phyloP scores from a whole-genome alignment of 2,329 filamentous ascomycete genomes.

The Penicillium oxalicum region DNA sequence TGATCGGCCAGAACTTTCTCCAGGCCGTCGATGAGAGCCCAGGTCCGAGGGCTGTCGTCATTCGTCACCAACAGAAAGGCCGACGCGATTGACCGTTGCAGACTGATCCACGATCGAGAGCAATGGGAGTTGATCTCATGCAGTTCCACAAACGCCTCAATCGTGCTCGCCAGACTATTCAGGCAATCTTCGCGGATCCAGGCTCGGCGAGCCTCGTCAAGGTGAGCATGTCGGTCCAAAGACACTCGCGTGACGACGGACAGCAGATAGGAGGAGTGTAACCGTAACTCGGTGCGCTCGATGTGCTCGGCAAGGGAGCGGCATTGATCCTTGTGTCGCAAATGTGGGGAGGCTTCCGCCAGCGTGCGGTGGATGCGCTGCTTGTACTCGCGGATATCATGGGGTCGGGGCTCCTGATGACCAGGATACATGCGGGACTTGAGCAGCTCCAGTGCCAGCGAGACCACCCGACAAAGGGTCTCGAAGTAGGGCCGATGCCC shows the following conservation, averaged over 20 bases:
- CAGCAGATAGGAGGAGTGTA: conserved; percentile 57
- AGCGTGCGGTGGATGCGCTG: conserved; percentile 51
- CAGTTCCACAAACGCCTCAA: conserved; percentile 54
- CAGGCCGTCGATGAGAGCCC: conserved; percentile 26
- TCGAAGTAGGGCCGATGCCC: conserved; percentile 51
- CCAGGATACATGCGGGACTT: conserved; percentile 47
- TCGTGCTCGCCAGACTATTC: conserved; percentile 46
- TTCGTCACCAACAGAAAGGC: conserved; percentile 35
- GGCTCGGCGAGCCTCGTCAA: conserved; percentile 33
- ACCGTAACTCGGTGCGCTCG: conserved; percentile 52
- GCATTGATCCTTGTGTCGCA: conserved; percentile 45
- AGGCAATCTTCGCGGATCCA: conserved; percentile 48
- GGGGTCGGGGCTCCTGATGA: conserved; percentile 44
- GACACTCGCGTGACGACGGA: conserved; percentile 55
- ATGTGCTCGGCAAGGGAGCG: conserved; percentile 43
- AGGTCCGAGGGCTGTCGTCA: conserved; percentile 24
- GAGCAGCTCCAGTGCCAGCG: conserved; percentile 49
- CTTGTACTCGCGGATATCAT: conserved; percentile 50
- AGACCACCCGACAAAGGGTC: conserved; percentile 50
- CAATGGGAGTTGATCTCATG: conserved; percentile 32
- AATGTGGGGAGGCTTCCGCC: conserved; percentile 51
- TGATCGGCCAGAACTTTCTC: conserved; percentile 29
- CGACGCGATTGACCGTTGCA: conserved; percentile 38
- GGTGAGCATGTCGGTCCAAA: conserved; percentile 37
- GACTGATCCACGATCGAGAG: conserved; percentile 39